Conservation (phyloP, 257 asterid species). For the Solanum paucissectum region DNA sequence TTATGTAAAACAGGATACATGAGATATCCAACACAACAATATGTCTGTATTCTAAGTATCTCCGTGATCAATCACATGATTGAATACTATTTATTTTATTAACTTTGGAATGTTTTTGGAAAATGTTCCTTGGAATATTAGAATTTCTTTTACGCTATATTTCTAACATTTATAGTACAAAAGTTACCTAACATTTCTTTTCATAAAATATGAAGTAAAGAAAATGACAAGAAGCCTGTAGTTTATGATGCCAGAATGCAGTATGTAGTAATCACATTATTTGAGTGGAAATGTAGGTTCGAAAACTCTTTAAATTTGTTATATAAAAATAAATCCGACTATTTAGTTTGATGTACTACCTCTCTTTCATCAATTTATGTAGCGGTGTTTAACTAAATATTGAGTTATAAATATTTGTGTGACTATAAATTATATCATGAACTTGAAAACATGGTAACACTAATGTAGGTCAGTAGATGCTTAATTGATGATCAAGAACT, state of each 20-base stretch:
- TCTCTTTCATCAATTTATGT: background rate
- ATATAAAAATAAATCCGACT: background rate
- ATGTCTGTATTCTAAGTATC: background rate
- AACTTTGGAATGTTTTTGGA: background rate
- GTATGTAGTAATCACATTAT: background rate
- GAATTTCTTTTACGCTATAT: background rate
- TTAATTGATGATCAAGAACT: background rate
- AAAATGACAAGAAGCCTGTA: background rate
- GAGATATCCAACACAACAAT: background rate
- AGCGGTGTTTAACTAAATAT: background rate
- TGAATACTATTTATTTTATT: background rate
- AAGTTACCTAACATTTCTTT: background rate
- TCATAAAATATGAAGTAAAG: background rate
- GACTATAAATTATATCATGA: too few relatives aligned
- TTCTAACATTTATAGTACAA: background rate
- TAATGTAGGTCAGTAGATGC: background rate
- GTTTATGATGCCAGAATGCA: background rate
- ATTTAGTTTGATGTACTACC: background rate
- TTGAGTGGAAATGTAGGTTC: background rate
- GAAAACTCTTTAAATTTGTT: background rate
- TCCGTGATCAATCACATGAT: background rate
- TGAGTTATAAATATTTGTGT: too few relatives aligned
- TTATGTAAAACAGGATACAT: background rate
- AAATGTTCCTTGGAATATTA: background rate
- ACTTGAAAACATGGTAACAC: background rate